Base-by-base conservation (phyloP, 2,329 filamentous ascomycete genomes). In the Calycina herbarum region DNA sequence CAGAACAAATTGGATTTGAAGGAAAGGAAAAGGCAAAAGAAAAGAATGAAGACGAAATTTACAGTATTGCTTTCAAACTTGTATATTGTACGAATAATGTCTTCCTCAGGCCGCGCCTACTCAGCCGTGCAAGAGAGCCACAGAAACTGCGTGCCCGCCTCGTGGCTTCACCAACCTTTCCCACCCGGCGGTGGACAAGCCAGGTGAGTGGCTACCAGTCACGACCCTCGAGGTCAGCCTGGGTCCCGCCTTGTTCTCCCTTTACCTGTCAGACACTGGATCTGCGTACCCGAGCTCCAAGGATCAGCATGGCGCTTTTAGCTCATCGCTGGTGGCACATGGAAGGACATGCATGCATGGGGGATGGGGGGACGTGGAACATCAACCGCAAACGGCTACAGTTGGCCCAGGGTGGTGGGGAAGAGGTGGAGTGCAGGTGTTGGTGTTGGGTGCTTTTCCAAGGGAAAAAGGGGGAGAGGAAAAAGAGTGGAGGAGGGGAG, bases 301-400 rank as follows among this genome's bases (percentile, higher is more conserved):
- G 67, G 73, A 73, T 74, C 69, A 70, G 40, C 73, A 70, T 71
- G 73, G 73, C 73, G 73, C 66, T 72, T 71, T 73, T 73, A 71
- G 71, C 67, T 70, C 71, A 66, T 65, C 70, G 70, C 69, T 64
- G 66, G 64, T 63, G 69, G 66, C 51, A 63, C 54, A 20, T 62
- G 40, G 61, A 57, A 59, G 40, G 51, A 64, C 68, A 69, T 20
- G 20, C 20, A 20, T 20, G 20, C 20, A 20, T 69, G 65, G 65
- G 64, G 67, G 62, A 59, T 61, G 67, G 64, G 70, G 31, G 48
- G 24, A 27, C 48, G 24, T 54, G 48, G 65, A 67, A 65, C 66
- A 66, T 60, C 38, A 45, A 51, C 59, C n/a, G 66, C 64, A 60
- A 59, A 66, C 60, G 42, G 24, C 17, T 48, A 11, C 48, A 54